Conservation (phyloP, 495 filamentous ascomycete species). For the Lasiosphaeriaceae sp. region DNA sequence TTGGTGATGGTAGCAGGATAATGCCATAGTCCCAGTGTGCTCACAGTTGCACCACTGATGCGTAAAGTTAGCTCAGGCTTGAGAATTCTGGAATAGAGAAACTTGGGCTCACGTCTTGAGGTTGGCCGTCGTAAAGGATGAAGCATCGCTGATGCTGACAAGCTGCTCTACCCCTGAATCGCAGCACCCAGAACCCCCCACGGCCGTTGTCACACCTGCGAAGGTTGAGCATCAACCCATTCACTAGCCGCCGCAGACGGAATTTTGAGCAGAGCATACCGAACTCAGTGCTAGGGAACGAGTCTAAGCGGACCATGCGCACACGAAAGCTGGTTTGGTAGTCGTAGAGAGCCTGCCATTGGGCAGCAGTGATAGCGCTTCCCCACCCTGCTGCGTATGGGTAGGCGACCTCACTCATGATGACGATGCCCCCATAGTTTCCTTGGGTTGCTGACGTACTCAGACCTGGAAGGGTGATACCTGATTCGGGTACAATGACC, state of each 20-base stretch:
- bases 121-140: constrained; percentile 48
- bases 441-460: constrained; percentile 41
- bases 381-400: constrained; percentile 45
- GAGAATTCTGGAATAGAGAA: background rate
- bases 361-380: constrained; percentile 53
- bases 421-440: constrained; percentile 56
- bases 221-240: background rate
- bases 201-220: constrained; percentile 18
- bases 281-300: constrained; percentile 50
- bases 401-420: constrained; percentile 55
- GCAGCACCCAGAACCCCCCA: constrained; percentile 31
- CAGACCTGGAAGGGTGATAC: constrained; percentile 48
- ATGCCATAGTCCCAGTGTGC: constrained; percentile 49
- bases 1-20: constrained; percentile 55
- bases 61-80: background rate
- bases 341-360: constrained; percentile 54
- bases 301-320: constrained; percentile 59
- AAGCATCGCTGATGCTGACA: constrained; percentile 45
- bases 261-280: constrained; percentile 21
- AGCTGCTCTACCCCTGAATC: constrained; percentile 48
- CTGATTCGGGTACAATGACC: constrained; percentile 50
- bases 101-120: constrained; percentile 31
- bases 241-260: background rate
- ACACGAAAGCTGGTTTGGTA: constrained; percentile 58
- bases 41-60: constrained; percentile 17